Evolutionary conservation across 2,329 filamentous ascomycete species (phyloP).

Genomic region (Neocatenulostroma microsporum): DNA sequence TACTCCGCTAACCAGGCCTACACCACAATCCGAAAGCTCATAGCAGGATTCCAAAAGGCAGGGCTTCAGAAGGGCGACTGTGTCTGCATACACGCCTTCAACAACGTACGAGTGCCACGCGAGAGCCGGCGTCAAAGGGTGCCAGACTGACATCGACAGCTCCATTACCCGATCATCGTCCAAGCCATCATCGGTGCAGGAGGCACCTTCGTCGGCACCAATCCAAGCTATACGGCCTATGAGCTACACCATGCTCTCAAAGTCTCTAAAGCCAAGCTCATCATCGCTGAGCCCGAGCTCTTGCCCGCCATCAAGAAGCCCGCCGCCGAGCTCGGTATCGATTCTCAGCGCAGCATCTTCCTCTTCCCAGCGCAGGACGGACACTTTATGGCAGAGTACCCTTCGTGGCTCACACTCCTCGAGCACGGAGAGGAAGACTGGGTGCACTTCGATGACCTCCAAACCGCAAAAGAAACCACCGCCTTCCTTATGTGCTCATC

Average conservation of each 20-base stretch:
- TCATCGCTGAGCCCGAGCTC: constrained; percentile 26
- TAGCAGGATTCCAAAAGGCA: constrained; percentile 41
- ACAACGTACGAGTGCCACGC: constrained; percentile 30
- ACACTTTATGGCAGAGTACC: constrained; percentile 22
- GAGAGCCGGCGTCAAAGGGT: background rate
- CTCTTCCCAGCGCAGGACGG: constrained; percentile 27
- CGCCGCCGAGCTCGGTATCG: constrained; percentile 24
- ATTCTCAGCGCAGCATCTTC: constrained; percentile 34
- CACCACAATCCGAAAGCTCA: constrained; percentile 38
- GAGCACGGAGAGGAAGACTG: constrained; percentile 39
- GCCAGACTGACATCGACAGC: constrained; percentile 1
- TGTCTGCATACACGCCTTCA: constrained; percentile 49
- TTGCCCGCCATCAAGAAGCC: constrained; percentile 32
- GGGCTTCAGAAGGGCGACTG: constrained; percentile 44
- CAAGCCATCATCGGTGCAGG: constrained; percentile 22
- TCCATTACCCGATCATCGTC: constrained; percentile 18
- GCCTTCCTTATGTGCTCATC: constrained; percentile 46
- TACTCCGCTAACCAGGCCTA: constrained; percentile 37
- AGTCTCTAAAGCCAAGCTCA: constrained; percentile 19
- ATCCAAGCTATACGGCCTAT: constrained; percentile 27
- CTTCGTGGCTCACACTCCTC: constrained; percentile 27
- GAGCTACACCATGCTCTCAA: constrained; percentile 26
- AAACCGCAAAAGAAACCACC: constrained; percentile 36
- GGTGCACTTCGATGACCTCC: constrained; percentile 37
- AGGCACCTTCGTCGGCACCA: constrained; percentile 27